phyloP scores from a whole-genome alignment of 495 filamentous ascomycete genomes.

The Parmelia sp. region DNA sequence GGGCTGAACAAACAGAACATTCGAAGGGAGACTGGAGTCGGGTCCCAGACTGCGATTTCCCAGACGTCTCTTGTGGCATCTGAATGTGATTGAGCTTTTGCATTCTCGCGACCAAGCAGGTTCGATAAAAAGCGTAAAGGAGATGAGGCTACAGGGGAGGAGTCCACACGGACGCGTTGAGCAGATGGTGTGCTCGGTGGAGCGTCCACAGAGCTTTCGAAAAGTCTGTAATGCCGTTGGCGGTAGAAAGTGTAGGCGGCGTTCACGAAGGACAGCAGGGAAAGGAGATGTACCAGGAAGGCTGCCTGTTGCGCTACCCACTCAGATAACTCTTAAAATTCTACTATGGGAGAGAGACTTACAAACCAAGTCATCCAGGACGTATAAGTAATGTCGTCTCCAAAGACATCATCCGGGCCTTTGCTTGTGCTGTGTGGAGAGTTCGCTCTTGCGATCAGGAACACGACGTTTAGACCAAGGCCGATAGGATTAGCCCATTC shows the following conservation, averaged over 20 bases:
- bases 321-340: not conserved
- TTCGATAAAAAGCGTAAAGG: constrained; percentile 70
- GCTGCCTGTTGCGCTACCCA: constrained; percentile 47
- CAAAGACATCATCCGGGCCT: constrained; percentile 75
- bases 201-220: constrained; percentile 73
- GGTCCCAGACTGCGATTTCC: constrained; percentile 93
- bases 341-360: constrained; percentile 36
- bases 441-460: constrained; percentile 79
- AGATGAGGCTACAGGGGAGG: constrained; percentile 70
- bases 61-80: constrained; percentile 84
- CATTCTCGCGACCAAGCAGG: constrained; percentile 52
- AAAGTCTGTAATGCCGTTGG: constrained; percentile 82
- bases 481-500: constrained; percentile 68
- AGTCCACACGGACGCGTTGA: constrained; percentile 83
- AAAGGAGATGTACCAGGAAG: constrained; percentile 61
- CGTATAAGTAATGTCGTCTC: constrained; percentile 51
- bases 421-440: constrained; percentile 39
- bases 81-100: constrained; percentile 74
- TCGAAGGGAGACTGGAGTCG: constrained; percentile 70
- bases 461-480: constrained; percentile 65
- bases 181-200: constrained; percentile 77
- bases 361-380: constrained; percentile 75
- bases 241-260: constrained; percentile 76
- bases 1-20: constrained; percentile 91
- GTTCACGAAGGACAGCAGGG: constrained; percentile 60